Base-by-base conservation (phyloP, 1,139 yeast species). In the Zygotorulaspora mrakii region DNA sequence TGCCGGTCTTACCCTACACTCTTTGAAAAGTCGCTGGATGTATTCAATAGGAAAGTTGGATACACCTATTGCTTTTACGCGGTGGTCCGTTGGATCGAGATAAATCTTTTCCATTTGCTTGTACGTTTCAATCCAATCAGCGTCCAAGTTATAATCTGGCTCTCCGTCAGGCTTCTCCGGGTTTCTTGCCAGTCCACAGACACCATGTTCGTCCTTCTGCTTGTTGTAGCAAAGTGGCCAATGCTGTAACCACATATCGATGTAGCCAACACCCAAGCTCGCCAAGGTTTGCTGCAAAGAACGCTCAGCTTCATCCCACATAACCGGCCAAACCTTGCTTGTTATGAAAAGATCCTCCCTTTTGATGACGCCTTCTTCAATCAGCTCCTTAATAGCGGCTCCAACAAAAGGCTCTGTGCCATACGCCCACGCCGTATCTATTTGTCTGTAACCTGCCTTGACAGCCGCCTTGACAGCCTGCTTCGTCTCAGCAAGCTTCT, bases 281-380 rank as follows among this genome's bases (percentile, higher is more conserved):
- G 58, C 48, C 50, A 71, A 55, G 1, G 73, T 69, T 22, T 53
- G 55, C 20, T 67, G 59, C 22, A 71, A 48, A 0, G 73, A 69
- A 12, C 48, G 50, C 17, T 53, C 62, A 3, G 65, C 68, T 13
- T 60, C 52, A 37, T 64, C 52, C 59, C 73, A 74, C 35, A 66
- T 58, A 10, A 65, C 53, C 31, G 73, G 73, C 82, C 83, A 77
- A 4, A 77, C 79, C 54, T 78, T 78, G 4, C 82, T 73, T 4
- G 83, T 78, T 48, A 78, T 67, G 53, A 76, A 77, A 8, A 78
- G 43, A 28, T 77, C 83, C 46, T 76, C 79, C 46, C 84, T 68
- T 46, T 68, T 75, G 16, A 73, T 65, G 9, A 64, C 64, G 0
- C 77, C 78, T 41, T 68, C 71, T 3, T 62, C 70, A 46, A 76